Evolutionary conservation across 2,329 filamentous ascomycete genomes (phyloP), one percentile per base, ranked within the genome.

Genomic region (Lachnellula occidentalis): DNA sequence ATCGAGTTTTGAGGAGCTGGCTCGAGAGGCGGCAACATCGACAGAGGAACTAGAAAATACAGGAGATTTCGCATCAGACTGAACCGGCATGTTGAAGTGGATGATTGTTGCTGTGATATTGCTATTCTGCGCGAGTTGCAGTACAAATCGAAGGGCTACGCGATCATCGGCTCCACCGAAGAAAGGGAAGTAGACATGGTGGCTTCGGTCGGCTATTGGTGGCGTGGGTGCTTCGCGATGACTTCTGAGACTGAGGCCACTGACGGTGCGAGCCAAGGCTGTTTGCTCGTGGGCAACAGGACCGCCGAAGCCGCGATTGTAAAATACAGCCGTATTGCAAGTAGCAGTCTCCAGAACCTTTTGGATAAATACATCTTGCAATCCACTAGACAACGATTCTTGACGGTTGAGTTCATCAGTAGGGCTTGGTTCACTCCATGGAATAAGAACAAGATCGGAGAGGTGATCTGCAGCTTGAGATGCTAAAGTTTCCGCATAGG

Each of bases 151-250:
- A 0, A 97, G 77, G 0, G 91, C 92, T 4, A 86, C 82, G 7
- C 83, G 81, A 66, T 96, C 92, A 66, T 99, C 94, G 1, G 77
- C 74, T 8, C 89, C 89, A 17, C 92, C 92, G 56, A 96, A 85
- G 72, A 90, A 97, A 0, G 92, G 87, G 51, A 95, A 77, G 68
- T 95, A 92, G 61, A 97, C 79, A 67, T 92, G 90, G 67, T 95
- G 90, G 36, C 82, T 84, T 57, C 84, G 85, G 64, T 89, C 82
- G 5, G 77, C 75, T 5, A 85, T 77, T 0, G 86, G 82, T 1
- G 79, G 74, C 19, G 79, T 72, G 0, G 78, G 73, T 11, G 81
- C 72, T 51, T 87, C 82, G n/a, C 76, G 73, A 34, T 78, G 72
- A 60, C 81, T 83, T 57, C 79, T 76, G 47, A 88, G 70, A 36